Base-by-base conservation (phyloP, 495 filamentous ascomycete genomes). In the Penicillium paradoxum region DNA sequence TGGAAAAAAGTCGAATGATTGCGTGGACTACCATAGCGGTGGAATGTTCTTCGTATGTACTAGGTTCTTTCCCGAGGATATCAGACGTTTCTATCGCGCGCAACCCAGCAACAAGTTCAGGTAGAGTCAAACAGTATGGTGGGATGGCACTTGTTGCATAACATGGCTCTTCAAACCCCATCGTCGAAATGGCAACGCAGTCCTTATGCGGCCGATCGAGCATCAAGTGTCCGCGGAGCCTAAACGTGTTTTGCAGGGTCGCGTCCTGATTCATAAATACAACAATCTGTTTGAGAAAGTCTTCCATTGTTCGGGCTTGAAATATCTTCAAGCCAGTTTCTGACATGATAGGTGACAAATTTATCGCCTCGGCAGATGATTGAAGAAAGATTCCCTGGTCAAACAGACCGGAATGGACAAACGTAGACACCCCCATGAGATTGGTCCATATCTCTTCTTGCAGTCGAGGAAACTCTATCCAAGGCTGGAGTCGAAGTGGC, bases 1-100 rank as follows among this genome's bases (percentile, higher is more conserved):
- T 74, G 10, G 67, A 68, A 54, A 70, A 77, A 13, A 67, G 50
- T 45, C 76, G 73, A 14, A 66, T 77, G 45, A 78, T 58, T 2
- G 73, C 66, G 34, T 69, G 70, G 0, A 54, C 54, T 0, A 69
- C 39, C 15, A 55, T 22, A 24, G 8, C 4, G 7, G 24, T 40
- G 22, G 47, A 34, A 40, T 49, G 24, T 14, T 38, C 21, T 33
- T 40, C 22, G 22, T 25, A 49, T 15, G 47, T 29, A 36, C 17
- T 13, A 15, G 32, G 32, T 8, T 30, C 15, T 21, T 49, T n/a
- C 9, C 24, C 11, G 6, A 49, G 15, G 17, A 19, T 5, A 40
- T 40, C 24, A 3, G 3, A 4, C 41, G 41, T n/a, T 10, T 25
- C 10, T 27, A 15, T 29, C 24, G 24, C 22, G 15, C 15, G 47